phyloP scores from a whole-genome alignment of 108 stramenopile genomes.

The Phaeodactylum tricornutum region DNA sequence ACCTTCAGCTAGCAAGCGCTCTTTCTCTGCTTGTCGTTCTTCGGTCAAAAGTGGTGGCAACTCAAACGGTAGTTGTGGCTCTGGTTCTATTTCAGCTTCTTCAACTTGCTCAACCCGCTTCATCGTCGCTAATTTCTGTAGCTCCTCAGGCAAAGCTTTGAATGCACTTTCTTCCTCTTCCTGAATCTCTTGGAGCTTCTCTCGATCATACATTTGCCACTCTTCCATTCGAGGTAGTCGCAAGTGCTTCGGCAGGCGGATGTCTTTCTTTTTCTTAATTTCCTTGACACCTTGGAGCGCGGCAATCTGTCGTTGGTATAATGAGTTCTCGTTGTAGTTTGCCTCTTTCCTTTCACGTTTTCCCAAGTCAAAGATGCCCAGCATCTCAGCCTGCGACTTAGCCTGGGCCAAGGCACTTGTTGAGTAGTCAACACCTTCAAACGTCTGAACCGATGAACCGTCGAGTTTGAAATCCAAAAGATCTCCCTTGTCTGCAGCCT shows the following conservation, averaged over 20 bases:
- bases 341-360: constrained; percentile 88
- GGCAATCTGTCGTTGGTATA: constrained; percentile 77
- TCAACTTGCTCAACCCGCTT: constrained; percentile 19
- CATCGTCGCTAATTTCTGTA: constrained; percentile 23
- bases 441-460: constrained; percentile 80
- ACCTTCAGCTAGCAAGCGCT: constrained; percentile 71
- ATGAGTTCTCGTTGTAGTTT: constrained; percentile 77
- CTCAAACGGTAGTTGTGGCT: constrained; percentile 16
- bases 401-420: constrained; percentile 30
- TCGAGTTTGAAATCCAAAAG: constrained; percentile 95
- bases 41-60: constrained; percentile 58
- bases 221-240: constrained; percentile 92
- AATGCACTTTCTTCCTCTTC: constrained; percentile 75
- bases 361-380: constrained; percentile 86
- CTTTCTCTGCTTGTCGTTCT: constrained; percentile 49
- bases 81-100: constrained; percentile 14
- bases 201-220: constrained; percentile 91
- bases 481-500: constrained; percentile 93
- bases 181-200: constrained; percentile 65
- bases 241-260: constrained; percentile 81
- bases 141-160: constrained; percentile 50
- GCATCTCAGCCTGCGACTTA: constrained; percentile 47
- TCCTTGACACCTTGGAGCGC: constrained; percentile 39
- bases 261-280: constrained; percentile 48
- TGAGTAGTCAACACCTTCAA: constrained; percentile 96